Evolutionary conservation across 108 stramenopile species (phyloP), one percentile per base, ranked within the genome.

Genomic region (Cyclostephanos tholiformis): DNA sequence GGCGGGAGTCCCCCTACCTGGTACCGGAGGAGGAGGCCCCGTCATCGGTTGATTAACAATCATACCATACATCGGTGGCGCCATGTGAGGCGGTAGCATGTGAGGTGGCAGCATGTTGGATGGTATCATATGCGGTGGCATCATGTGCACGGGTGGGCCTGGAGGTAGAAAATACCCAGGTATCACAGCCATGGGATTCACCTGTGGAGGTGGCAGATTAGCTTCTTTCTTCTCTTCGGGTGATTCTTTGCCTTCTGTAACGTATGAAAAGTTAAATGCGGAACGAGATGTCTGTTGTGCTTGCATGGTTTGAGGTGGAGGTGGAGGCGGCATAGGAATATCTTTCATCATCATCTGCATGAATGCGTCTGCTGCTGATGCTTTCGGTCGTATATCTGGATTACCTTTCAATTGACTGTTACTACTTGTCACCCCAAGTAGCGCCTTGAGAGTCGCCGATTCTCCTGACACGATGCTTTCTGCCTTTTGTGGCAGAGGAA

Each of bases 221-320:
- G 39, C 58, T 51, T 39, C 51, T 35, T 69, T 43, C 19, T 43
- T 27, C 68, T 29, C 30, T 36, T 19, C 23, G 10, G 70, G 78
- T 65, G 48, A 39, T n/a, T 78, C 84, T 74, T 92, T 74, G 26
- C 91, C 94, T 82, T 89, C 94, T 62, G 87, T 86, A 19, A 86
- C 82, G 80, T 95, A 95, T 0, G 90, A 84, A 63, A 95, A 95
- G 67, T 92, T 95, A 65, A 95, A 95, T 0, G 75, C 72, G 13
- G 89, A 74, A 27, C 55, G 66, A 56, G 32, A 38, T 23, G 68
- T 29, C 23, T 72, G 25, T 10, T 63, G 74, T 17, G 23, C 30
- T 25, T 63, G 71, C 55, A 60, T 51, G 27, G 55, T 13, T 25
- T 63, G 72, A 35, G 63, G 51, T 20, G 65, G 53, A 23, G 62